Evolutionary conservation across 257 asterid genomes (phyloP), one percentile per base, ranked within the genome.

Genomic region (Gentiana straminea): DNA sequence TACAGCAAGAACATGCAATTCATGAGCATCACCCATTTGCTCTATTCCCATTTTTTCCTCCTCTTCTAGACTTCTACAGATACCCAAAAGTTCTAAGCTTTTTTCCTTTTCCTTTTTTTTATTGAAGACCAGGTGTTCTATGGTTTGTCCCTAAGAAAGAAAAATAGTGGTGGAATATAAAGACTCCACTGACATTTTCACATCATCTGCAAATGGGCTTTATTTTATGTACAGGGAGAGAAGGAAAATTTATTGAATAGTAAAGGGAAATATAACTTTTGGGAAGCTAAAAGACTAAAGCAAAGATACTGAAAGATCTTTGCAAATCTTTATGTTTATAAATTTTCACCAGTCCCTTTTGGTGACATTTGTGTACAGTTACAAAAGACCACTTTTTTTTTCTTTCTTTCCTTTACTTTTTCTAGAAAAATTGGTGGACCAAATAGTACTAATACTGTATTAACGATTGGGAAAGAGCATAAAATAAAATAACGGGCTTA

Each of bases 1-100:
- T 0, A 86, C 95, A 41, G 94, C 95, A 47, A 86, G 94, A 60
- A 86, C 95, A 75, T 86, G 95, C 41, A 84, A 68, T 44, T 86
- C 86, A 36, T 72, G 72, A 44, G 37, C 75, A 36, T 76, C 64
- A 4, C 60, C 72, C 72, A 70, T 59, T 55, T 76, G 65, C 43
- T 50, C 59, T 52, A 64, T 63, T 33, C 49, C 57, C 54, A 66
- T 63, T 48, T 33, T 41, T 41, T 10, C 46, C 6, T 33, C 13
- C 32, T 34, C 46, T 55, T 3, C 0, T 24, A 10, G 63, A 59
- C 35, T 15, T 13, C 32, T 2, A 13, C 5, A 13, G 39, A 13
- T 0, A 15, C 24, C 24, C 24, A 15, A 9, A 9, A 33, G n/a
- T 35, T 7, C 9, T 7, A 35, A n/a, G 6, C 46, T 41, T 41